Conservation (phyloP, 768 basidiomycete genomes). For the Peribolospora kevripleyi region DNA sequence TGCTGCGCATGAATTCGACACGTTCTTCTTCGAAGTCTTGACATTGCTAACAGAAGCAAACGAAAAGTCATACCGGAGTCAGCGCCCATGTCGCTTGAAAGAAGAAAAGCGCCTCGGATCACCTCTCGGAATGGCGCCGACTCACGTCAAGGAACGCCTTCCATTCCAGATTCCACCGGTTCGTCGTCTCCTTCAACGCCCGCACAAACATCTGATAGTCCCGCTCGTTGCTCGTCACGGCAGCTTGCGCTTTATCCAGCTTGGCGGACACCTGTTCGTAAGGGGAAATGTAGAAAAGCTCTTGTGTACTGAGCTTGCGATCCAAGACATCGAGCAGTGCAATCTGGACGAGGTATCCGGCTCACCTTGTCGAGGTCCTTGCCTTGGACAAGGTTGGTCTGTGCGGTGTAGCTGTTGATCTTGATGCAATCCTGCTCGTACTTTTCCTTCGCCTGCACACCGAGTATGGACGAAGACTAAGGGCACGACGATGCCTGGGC, state of each 20-base stretch:
- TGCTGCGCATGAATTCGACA: slow-evolving; percentile 82
- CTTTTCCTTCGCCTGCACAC: slow-evolving; percentile 46
- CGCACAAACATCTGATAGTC: slow-evolving; percentile 75
- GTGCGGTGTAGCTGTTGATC: slow-evolving; percentile 83
- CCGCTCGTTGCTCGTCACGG: slow-evolving; percentile 68
- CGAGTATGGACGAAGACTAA: background rate
- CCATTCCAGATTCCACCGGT: slow-evolving; percentile 84
- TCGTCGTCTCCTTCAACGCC: slow-evolving; percentile 46
- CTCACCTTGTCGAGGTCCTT: slow-evolving; percentile 69
- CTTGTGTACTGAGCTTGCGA: background rate
- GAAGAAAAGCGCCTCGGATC: background rate
- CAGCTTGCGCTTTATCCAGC: slow-evolving; percentile 66
- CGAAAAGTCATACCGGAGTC: background rate
- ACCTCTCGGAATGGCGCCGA: background rate
- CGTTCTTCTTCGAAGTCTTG: slow-evolving; percentile 92
- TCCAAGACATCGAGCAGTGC: background rate
- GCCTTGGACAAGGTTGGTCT: slow-evolving; percentile 72
- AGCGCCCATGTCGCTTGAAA: background rate
- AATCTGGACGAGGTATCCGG: rapidly evolving
- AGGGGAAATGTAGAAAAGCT: too few relatives aligned
- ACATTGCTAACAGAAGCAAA: slow-evolving; percentile 25
- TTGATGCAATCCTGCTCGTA: slow-evolving; percentile 79
- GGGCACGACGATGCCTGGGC: background rate
- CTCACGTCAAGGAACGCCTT: slow-evolving; percentile 62
- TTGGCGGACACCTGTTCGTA: slow-evolving; percentile 29